Evolutionary conservation across 2,329 filamentous ascomycete genomes (phyloP), one percentile per base, ranked within the genome.

Genomic region (Furcasterigmium sp.): DNA sequence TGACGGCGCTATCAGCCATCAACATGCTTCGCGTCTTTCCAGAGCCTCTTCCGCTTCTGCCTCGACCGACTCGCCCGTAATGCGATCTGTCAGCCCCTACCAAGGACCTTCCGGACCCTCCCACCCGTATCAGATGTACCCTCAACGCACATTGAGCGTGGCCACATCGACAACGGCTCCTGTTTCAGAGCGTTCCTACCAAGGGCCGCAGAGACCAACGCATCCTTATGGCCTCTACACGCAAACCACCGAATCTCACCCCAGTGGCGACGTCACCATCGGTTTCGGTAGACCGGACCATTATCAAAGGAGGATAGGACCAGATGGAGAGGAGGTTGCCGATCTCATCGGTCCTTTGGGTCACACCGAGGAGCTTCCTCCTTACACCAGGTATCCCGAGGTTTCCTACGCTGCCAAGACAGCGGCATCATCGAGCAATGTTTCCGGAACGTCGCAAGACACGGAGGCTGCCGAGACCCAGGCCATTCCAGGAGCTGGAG

Each of bases 181-280:
- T 19, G 72, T 76, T 13, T 64, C 74, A 8, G 79, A 75, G 58
- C 74, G 66, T 57, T 75, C 82, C 3, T 80, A 84, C 52, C 70
- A 71, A 10, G 77, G 80, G 15, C 70, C 78, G 11, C 77, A 72
- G 39, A 80, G 80, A 3, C 90, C 90, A 8, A 80, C 87, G 46
- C 90, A 95, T 57, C 90, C 90, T 0, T 96, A 96, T 59, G 79
- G 76, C 32, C 79, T 95, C 73, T 96, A 95, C 55, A 76, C 87
- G 5, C 91, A 96, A 59, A 89, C 82, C 52, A 87, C 86, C 1
- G 74, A 80, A 5, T 63, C 73, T 1, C 80, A 84, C 47, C 72
- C 79, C 54, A 71, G 56, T 10, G 51, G 48, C 5, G 57, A 57
- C 51, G 48, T 45, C 60, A 53, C 58, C 48, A 75, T 93, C 13